These are phyloP conservation scores for Chrysoporthe puriensis DNA, from an alignment of 2,329 filamentous ascomycete species.

Conservation along the genomic window DNA sequence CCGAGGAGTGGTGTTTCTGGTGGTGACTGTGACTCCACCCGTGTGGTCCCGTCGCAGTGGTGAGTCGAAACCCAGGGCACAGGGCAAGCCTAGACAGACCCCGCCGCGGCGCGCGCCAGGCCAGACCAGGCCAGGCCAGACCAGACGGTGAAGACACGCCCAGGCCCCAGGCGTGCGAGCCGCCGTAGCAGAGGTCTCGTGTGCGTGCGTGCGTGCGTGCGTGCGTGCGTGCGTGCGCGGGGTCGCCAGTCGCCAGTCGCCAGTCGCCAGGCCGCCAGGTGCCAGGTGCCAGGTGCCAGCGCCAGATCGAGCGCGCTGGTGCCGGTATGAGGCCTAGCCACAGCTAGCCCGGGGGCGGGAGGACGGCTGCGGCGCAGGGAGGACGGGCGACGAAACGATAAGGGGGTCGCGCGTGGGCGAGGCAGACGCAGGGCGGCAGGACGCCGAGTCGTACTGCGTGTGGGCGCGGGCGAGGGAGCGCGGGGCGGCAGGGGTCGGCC, in stretches of 20 bases:
- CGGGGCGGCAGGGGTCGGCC: conserved; percentile 23
- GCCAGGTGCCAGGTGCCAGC: neutral
- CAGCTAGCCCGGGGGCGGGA: neutral
- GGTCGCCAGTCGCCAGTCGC: no score
- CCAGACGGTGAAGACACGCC: neutral
- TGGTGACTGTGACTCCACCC: neutral
- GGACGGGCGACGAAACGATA: neutral
- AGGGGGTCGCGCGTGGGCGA: neutral
- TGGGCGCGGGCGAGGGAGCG: neutral
- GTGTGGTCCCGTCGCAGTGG: neutral
- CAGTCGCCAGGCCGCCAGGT: no score
- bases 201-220: no score
- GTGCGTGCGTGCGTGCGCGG: no score
- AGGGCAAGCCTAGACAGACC: no score
- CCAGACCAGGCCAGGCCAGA: neutral
- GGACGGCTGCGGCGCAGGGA: neutral
- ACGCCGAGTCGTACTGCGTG: no score
- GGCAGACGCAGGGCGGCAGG: neutral
- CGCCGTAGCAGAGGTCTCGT: no score
- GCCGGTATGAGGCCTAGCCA: neutral
- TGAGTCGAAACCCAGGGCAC: neutral
- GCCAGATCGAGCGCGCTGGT: neutral
- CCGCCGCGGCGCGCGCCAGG: no score
- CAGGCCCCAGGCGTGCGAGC: neutral
- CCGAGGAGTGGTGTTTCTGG: neutral